phyloP scores from a whole-genome alignment of 495 filamentous ascomycete species.

The Neurospora sp. region DNA sequence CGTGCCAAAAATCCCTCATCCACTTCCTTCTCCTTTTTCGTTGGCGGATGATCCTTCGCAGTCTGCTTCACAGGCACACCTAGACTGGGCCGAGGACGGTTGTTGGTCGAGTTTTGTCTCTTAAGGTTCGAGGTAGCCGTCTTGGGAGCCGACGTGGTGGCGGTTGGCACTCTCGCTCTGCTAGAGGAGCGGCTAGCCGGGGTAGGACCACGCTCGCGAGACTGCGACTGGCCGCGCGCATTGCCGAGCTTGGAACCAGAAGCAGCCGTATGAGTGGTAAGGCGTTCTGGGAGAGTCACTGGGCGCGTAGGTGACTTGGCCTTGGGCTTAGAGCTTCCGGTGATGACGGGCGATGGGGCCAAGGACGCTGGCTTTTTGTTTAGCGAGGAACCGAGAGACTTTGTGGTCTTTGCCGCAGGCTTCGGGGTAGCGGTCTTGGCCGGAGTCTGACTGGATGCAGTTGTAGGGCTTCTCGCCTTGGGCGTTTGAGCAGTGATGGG shows the following conservation, averaged over 20 bases:
- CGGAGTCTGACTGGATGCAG: constrained; percentile 13
- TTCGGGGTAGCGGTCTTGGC: constrained; percentile 22
- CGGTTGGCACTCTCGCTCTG: constrained; percentile 30
- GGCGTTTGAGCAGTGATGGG: constrained; percentile 23
- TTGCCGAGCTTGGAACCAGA: constrained; percentile 44
- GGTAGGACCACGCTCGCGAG: constrained; percentile 25
- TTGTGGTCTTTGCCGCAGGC: constrained; percentile 14
- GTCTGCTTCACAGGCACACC: constrained; percentile 38
- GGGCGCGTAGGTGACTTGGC: constrained; percentile 57
- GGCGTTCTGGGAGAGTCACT: constrained; percentile 48
- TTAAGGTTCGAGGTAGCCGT: constrained; percentile 19
- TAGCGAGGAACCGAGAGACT: constrained; percentile 16
- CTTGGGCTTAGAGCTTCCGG: constrained; percentile 46
- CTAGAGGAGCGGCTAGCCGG: constrained; percentile 33
- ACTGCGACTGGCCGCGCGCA: constrained; percentile 24
- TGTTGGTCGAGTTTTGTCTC: constrained; percentile 32
- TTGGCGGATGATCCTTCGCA: constrained; percentile 29
- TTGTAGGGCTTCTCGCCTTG: constrained; percentile 13
- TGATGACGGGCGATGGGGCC: constrained; percentile 23
- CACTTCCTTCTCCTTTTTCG: constrained; percentile 37
- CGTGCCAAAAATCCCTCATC: constrained; percentile 75
- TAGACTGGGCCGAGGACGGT: constrained; percentile 37
- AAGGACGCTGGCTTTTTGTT: constrained; percentile 27
- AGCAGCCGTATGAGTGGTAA: constrained; percentile 54
- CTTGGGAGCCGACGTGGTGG: constrained; percentile 11